These are phyloP conservation scores for Trametes versicolor DNA, from an alignment of 1,284 basidiomycete genomes.

Conservation along the genomic window DNA sequence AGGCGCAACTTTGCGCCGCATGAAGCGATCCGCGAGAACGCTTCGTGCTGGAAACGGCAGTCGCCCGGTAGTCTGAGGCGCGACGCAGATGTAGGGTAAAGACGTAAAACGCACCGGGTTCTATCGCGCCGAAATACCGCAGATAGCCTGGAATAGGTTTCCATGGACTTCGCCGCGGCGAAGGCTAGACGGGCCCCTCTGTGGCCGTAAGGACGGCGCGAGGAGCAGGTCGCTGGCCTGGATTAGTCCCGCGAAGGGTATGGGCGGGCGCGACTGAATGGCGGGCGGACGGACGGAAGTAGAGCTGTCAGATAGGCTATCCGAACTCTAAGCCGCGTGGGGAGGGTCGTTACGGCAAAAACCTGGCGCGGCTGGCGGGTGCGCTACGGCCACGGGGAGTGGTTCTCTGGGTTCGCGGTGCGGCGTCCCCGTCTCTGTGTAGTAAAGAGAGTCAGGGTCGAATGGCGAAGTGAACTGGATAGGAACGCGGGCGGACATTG, in stretches of 20 bases:
- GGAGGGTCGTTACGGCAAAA: conserved; percentile 6
- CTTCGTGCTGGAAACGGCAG: conserved; percentile 4
- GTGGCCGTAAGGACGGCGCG: conserved; percentile 14
- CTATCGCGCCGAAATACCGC: conserved; percentile 12
- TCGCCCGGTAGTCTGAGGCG: conserved; percentile 20
- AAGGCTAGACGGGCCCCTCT: conserved; percentile 18
- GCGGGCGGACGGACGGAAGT: conserved; percentile 3
- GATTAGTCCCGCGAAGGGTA: conserved; percentile 28
- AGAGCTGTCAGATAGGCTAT: conserved; percentile 29
- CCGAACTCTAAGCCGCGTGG: conserved; percentile 26
- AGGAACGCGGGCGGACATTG: conserved; percentile 2
- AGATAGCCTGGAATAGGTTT: conserved; percentile 23
- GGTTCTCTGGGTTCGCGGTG: background rate
- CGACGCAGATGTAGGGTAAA: conserved; percentile 9
- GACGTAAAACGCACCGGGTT: conserved; percentile 22
- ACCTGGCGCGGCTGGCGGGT: conserved; percentile 8
- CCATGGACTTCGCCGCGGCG: conserved; percentile 25
- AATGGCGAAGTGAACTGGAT: background rate
- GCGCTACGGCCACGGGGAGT: background rate
- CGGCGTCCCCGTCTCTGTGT: background rate
- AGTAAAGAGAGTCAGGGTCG: conserved; percentile 16
- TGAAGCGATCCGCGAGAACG: conserved; percentile 19
- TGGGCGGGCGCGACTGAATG: conserved; percentile 15
- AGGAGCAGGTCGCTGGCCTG: conserved; percentile 6
- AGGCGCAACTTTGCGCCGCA: conserved; percentile 16